Conservation (phyloP, 163 green algal species). For the Coccomyxa subellipsoidea region DNA sequence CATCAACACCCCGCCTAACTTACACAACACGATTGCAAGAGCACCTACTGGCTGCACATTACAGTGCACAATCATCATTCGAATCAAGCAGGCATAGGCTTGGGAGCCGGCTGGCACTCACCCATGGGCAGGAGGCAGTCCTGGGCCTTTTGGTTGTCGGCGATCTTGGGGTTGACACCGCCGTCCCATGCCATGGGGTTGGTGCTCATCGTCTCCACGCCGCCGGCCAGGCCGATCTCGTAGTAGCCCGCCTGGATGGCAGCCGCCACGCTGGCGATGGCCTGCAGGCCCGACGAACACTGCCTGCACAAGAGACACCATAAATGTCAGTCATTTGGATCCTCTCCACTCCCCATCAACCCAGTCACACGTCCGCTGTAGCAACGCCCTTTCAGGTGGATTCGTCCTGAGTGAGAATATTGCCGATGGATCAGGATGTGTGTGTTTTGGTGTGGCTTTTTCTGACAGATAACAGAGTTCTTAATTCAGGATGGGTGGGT, state of each 20-base stretch:
- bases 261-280: slow-evolving; percentile 91
- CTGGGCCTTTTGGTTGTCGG: slow-evolving; percentile 53
- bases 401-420: too few relatives aligned
- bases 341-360: too few relatives aligned
- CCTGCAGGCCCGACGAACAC: slow-evolving; percentile 93
- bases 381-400: too few relatives aligned
- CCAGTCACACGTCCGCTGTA: too few relatives aligned
- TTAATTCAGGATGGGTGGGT: too few relatives aligned
- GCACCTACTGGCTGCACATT: not conserved
- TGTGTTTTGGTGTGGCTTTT: too few relatives aligned
- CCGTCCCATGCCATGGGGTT: slow-evolving; percentile 98
- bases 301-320: slow-evolving; percentile 53
- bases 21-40: not conserved
- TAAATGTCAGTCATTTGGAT: not conserved
- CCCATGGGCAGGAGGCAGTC: slow-evolving; percentile 94
- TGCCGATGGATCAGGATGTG: too few relatives aligned
- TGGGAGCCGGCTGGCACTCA: not conserved
- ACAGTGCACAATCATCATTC: not conserved
- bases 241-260: slow-evolving; percentile 96
- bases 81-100: not conserved
- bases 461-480: too few relatives aligned
- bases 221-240: slow-evolving; percentile 81
- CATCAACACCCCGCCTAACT: not conserved
- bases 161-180: slow-evolving; percentile 81
- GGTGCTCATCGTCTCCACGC: slow-evolving; percentile 93